These are phyloP conservation scores for Amesomyces nigricolor DNA, from an alignment of 2,329 filamentous ascomycete species.

Conservation along the genomic window DNA sequence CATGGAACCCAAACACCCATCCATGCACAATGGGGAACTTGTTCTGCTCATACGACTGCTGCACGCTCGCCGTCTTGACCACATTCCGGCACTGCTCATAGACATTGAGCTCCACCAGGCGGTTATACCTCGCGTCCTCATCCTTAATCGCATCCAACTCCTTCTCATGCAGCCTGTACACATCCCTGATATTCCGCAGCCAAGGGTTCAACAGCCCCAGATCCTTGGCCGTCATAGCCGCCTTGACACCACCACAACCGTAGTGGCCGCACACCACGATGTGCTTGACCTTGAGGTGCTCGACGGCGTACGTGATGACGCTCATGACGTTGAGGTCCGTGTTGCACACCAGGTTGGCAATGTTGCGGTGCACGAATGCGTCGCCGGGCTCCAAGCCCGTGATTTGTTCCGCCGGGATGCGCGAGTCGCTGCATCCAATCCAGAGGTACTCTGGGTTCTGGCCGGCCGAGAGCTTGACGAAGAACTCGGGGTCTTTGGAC, in stretches of 20 bases:
- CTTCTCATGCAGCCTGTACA: conserved; percentile 64
- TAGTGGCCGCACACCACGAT: conserved; percentile 76
- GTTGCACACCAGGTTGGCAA: conserved; percentile 79
- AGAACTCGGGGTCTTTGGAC: conserved; percentile 58
- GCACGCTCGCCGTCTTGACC: conserved; percentile 73
- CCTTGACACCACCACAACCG: conserved; percentile 71
- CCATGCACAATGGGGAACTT: conserved; percentile 65
- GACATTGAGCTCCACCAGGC: conserved; percentile 80
- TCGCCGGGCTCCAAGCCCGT: conserved; percentile 80
- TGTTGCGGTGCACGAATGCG: conserved; percentile 92
- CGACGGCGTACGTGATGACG: conserved; percentile 83
- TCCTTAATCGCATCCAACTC: conserved; percentile 61
- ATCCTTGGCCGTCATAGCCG: conserved; percentile 66
- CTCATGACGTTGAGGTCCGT: conserved; percentile 74
- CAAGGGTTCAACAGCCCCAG: conserved; percentile 67
- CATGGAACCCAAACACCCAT: conserved; percentile 66
- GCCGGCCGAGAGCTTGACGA: conserved; percentile 56
- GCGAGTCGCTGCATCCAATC: conserved; percentile 88
- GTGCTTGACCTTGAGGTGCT: conserved; percentile 74
- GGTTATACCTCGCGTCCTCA: conserved; percentile 56
- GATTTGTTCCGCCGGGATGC: conserved; percentile 86
- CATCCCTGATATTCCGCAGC: conserved; percentile 68
- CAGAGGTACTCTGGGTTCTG: conserved; percentile 71
- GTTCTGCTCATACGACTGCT: conserved; percentile 61
- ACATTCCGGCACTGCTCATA: conserved; percentile 70